These are phyloP conservation scores for Cordyceps militaris DNA, from an alignment of 2,329 filamentous ascomycete species.

Conservation along the genomic window DNA sequence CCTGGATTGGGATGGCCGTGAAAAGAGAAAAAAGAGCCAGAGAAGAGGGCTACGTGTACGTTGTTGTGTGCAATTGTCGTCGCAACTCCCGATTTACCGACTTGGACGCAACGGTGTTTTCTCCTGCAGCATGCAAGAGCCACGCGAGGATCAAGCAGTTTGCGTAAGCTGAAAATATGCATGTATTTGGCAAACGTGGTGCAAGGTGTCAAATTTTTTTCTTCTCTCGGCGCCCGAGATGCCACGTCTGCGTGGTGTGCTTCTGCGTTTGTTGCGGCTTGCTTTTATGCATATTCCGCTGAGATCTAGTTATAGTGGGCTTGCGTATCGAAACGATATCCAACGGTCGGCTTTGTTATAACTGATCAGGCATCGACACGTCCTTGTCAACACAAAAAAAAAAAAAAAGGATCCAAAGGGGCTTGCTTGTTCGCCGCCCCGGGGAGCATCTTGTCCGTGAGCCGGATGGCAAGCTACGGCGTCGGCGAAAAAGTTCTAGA, in stretches of 20 bases:
- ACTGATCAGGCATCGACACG: neutral
- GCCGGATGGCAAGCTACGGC: neutral
- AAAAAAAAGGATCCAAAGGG: neutral
- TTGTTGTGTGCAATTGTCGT: too few species aligned
- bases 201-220: too few species aligned
- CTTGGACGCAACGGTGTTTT: neutral
- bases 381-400: neutral
- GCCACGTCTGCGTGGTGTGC: neutral
- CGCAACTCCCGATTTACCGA: too few species aligned
- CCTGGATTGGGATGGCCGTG: neutral
- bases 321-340: too few species aligned
- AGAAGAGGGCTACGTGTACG: too few species aligned
- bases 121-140: neutral
- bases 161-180: neutral
- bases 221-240: too few species aligned
- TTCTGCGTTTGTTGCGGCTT: too few species aligned
- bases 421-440: neutral
- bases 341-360: too few species aligned
- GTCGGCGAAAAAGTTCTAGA: neutral
- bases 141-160: neutral
- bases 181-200: neutral
- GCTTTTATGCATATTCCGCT: too few species aligned
- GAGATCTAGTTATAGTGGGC: too few species aligned
- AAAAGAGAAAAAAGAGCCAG: neutral
- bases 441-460: neutral